phyloP scores from a whole-genome alignment of 495 filamentous ascomycete species.

The Neurospora terricola region DNA sequence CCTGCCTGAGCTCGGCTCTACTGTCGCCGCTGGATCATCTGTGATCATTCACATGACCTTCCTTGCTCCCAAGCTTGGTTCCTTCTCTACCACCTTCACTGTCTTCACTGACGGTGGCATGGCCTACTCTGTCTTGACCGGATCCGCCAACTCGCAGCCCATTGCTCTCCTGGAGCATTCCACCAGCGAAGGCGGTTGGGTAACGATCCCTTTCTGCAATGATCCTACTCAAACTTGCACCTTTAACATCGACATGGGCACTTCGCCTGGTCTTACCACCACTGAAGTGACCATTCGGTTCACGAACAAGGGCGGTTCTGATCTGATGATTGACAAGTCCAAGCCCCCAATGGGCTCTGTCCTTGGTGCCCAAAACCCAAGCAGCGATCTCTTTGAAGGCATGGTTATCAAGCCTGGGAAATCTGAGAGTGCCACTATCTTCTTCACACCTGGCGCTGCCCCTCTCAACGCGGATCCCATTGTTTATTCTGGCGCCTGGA shows the following conservation, averaged over 20 bases:
- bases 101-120: slow-evolving; percentile 24
- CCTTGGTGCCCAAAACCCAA: slow-evolving; percentile 21
- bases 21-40: slow-evolving; percentile 16
- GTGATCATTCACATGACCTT: slow-evolving; percentile 21
- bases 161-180: slow-evolving; percentile 6
- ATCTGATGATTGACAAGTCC: slow-evolving; percentile 18
- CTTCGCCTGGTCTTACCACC: slow-evolving; percentile 6
- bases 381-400: slow-evolving; percentile 25
- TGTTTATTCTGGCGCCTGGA: slow-evolving; percentile 25
- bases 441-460: slow-evolving; percentile 18
- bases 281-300: slow-evolving; percentile 17
- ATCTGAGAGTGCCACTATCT: slow-evolving; percentile 18
- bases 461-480: slow-evolving; percentile 15
- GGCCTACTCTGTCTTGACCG: slow-evolving; percentile 18
- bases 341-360: slow-evolving; percentile 21
- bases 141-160: slow-evolving; percentile 16
- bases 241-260: slow-evolving; percentile 12
- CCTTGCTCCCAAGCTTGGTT: slow-evolving; percentile 14
- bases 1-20: slow-evolving; percentile 17
- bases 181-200: slow-evolving; percentile 6
- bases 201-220: slow-evolving; percentile 10
- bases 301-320: slow-evolving; percentile 27
- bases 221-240: slow-evolving; percentile 9
- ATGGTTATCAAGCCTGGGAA: slow-evolving; percentile 16
- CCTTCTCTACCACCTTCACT: slow-evolving; percentile 15